Conservation (phyloP, 2,329 filamentous ascomycete genomes). For the Fusarium sp. region DNA sequence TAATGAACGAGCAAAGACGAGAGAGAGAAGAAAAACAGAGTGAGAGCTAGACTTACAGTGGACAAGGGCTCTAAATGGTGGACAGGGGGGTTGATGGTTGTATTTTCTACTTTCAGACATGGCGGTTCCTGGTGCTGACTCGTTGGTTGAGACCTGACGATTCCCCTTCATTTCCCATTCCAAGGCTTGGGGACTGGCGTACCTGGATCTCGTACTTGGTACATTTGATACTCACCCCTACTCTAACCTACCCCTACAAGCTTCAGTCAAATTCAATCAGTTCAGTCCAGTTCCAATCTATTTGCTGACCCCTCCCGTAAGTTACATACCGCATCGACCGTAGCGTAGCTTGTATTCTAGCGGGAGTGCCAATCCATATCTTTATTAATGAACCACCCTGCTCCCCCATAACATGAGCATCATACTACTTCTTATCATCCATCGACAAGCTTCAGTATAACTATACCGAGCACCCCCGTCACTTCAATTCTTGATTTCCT, state of each 20-base stretch:
- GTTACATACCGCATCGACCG: conserved; percentile 1
- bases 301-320: conserved; percentile 40
- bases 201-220: conserved; percentile 35
- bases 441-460: conserved; percentile 18
- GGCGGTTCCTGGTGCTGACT: conserved; percentile 32
- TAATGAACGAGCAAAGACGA: conserved; percentile 1
- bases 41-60: conserved; percentile 7
- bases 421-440: conserved; percentile 23
- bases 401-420: conserved; percentile 25
- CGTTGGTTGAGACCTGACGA: conserved; percentile 18
- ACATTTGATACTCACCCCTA: conserved; percentile 18
- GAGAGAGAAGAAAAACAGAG: not conserved
- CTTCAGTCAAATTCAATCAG: conserved; percentile 1
- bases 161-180: conserved; percentile 37
- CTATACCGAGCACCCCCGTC: conserved; percentile 21
- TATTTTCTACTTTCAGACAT: conserved; percentile 28
- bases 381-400: conserved; percentile 38
- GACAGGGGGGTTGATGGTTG: not conserved
- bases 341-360: conserved; percentile 2
- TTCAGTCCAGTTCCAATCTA: conserved; percentile 24
- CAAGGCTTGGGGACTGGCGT: conserved; percentile 8
- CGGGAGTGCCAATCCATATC: conserved; percentile 13
- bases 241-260: not conserved
- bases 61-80: conserved; percentile 2
- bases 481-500: not conserved